Evolutionary conservation across 169 alveolate species (phyloP), one percentile per base, ranked within the genome.

Genomic region (Cardiosporidium cionae): DNA sequence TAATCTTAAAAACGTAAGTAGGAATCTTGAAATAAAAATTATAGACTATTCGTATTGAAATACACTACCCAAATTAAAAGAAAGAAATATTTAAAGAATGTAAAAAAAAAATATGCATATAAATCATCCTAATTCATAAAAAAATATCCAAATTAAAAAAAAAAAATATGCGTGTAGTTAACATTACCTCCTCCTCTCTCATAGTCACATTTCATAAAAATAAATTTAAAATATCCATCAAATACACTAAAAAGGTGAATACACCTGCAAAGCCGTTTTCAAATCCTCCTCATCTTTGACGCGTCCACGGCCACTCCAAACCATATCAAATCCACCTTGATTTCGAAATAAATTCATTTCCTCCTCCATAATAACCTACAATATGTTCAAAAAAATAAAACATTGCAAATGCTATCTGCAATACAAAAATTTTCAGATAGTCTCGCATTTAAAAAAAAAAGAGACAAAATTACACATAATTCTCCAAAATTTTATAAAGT

Each of bases 291-390:
- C 93, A 33, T 94, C 89, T 74, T 92, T 93, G 34, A 97, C 94
- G 86, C 93, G 94, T 68, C 97, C 98, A 67, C 99, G 87, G 52
- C 99, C 99, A 35, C 98, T 91, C 83, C 98, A 89, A 35, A 97
- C 93, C 98, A 97, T 97, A 85, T 97, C 98, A 68, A 97, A 97
- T 9, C 99, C 99, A 27, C 98, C 98, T 78, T 87, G 87, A 88
- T 97, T 97, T 76, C 98, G 92, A 86, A 91, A 97, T 37, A 91
- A 89, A 62, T 94, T 91, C 97, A 97, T 96, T 66, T 85, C 79
- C 54, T 91, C 97, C 53, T 88, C 94, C 7, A 92, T 88, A 32
- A 96, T 85, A 32, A 58, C 72, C 82, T 76, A 67, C 68, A n/a
- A 6, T 5, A 65, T 7, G 32, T 22, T 22, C 71, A 29, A 54